Base-by-base conservation (phyloP, 805 yeast species). In the Myxozyma lipomycoides region DNA sequence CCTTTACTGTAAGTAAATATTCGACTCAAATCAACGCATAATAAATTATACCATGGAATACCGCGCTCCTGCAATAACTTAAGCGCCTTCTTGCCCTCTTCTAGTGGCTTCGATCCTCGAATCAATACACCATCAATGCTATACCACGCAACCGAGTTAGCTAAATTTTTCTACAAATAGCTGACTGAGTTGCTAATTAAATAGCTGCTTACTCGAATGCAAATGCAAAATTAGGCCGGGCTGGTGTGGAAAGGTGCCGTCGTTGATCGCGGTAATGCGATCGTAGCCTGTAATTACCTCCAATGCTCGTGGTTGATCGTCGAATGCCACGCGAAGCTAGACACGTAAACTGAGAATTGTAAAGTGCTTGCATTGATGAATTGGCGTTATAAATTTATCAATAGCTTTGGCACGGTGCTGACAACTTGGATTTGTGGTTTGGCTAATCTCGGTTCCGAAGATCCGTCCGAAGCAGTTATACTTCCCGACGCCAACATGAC, bases 121-220 rank as follows among this genome's bases (percentile, higher is more conserved):
- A 90, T 63, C 21, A 90, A 70, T 7, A 90, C 97, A 5, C 97
- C 97, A 68, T 90, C 97, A 50, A 90, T 89, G 58, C 64, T 62
- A 36, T 19, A 12, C 4, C n/a, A 10, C n/a, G n/a, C n/a, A n/a
- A n/a, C n/a, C n/a, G n/a, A n/a, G 35, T 43, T 35, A 42, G 43
- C 32, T 21, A 39, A 17, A n/a, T 5, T 30, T 26, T 12, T 28
- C 32, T 12, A 28, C 15, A 25, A 12, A 18, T 26, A 43, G 18
- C 9, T 34, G 12, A 17, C 17, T 4, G 15, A 6, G 6, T 6
- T 18, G 9, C 41, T 6, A 12, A 6, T 4, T n/a, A 23, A 10
- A 15, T 4, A 17, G 3, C 3, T 12, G 36, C 56, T 6, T 38
- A 52, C 56, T 52, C 56, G 25, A 52, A 52, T 4, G 54, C 56